Conservation (phyloP, 805 yeast species). For the Metschnikowia orientalis region DNA sequence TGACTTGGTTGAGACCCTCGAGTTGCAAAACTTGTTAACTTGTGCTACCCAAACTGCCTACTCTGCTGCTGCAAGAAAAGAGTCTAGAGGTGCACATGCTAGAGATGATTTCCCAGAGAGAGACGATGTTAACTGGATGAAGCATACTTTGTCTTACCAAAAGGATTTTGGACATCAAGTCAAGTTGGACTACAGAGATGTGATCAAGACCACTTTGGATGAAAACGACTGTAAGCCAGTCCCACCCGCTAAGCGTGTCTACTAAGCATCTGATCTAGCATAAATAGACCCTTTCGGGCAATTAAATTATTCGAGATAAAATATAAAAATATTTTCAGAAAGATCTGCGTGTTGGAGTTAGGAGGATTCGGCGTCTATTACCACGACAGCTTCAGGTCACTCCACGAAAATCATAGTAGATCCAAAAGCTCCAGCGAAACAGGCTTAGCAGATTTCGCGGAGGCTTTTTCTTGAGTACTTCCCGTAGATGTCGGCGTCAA, state of each 20-base stretch:
- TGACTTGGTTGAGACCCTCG: slow-evolving; percentile 92
- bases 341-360: too few species aligned
- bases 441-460: too few species aligned
- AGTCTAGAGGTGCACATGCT: slow-evolving; percentile 99
- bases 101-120: slow-evolving; percentile 96
- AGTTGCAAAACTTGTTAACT: slow-evolving; percentile 91
- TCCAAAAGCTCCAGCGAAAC: too few species aligned
- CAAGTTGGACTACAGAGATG: slow-evolving; percentile 78
- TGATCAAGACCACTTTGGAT: slow-evolving; percentile 79
- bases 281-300: too few species aligned
- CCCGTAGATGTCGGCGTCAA: slow-evolving; percentile 24
- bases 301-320: too few species aligned
- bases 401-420: too few species aligned
- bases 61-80: slow-evolving; percentile 91
- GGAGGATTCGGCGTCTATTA: too few species aligned
- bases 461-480: too few species aligned
- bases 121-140: slow-evolving; percentile 97
- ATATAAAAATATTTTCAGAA: too few species aligned
- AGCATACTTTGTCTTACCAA: slow-evolving; percentile 95
- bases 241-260: slow-evolving; percentile 95
- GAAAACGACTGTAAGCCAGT: slow-evolving; percentile 90
- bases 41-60: slow-evolving; percentile 95
- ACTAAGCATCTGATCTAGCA: slow-evolving; percentile 39
- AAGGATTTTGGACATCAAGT: slow-evolving; percentile 63
- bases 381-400: too few species aligned